Percentiles rank a stretch among this genome's conserved stretches.
Evolutionary conservation across 2,329 filamentous ascomycete species (phyloP).

Genomic region (Trichoderma lentiforme): DNA sequence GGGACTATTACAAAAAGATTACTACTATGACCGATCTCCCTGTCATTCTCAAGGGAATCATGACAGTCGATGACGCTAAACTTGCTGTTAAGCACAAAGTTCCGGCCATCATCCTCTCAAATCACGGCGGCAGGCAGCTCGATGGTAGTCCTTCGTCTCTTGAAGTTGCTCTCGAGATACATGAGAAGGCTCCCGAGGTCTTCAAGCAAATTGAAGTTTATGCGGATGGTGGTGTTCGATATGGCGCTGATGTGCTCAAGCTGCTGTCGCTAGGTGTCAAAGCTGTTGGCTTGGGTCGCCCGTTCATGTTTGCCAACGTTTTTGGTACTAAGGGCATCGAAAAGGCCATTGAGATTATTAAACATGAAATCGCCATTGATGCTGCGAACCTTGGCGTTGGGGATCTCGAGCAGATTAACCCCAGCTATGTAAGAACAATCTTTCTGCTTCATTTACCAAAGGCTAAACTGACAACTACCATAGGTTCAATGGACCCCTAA

Average conservation of each 20-base stretch:
- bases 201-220: constrained; percentile 39
- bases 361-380: constrained; percentile 47
- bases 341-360: constrained; percentile 43
- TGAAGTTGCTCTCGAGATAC: constrained; percentile 39
- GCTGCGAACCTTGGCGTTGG: constrained; percentile 42
- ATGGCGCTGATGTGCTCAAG: constrained; percentile 42
- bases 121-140: constrained; percentile 43
- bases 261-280: constrained; percentile 43
- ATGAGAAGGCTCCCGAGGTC: constrained; percentile 37
- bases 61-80: constrained; percentile 35
- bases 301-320: constrained; percentile 52
- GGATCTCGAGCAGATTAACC: constrained; percentile 35
- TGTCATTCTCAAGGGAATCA: constrained; percentile 41
- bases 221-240: constrained; percentile 43
- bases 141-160: constrained; percentile 38
- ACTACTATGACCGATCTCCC: constrained; percentile 36
- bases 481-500: background rate
- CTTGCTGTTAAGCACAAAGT: constrained; percentile 33
- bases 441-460: background rate
- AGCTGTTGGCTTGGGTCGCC: constrained; percentile 46
- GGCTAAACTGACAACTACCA: background rate
- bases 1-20: constrained; percentile 38
- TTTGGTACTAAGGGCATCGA: constrained; percentile 49
- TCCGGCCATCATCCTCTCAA: constrained; percentile 39
- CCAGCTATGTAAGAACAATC: background rate